Conservation (phyloP, 805 yeast species). For the Sporopachydermia lactativora region DNA sequence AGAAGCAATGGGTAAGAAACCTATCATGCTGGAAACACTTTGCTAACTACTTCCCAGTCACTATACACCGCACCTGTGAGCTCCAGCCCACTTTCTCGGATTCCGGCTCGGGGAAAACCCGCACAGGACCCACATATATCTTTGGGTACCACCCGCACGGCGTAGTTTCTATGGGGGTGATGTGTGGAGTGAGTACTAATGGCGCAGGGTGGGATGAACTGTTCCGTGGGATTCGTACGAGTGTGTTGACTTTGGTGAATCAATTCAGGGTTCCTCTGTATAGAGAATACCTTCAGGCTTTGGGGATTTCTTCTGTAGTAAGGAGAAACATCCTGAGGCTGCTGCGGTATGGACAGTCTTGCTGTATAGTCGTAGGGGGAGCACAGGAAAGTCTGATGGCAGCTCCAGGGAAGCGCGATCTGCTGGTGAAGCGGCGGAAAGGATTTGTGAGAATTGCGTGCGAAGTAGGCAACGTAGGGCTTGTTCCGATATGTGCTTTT, state of each 20-base stretch:
- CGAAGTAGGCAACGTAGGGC: conserved; percentile 55
- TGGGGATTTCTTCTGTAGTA: conserved; percentile 80
- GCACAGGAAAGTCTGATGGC: conserved; percentile 79
- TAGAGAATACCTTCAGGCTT: conserved; percentile 67
- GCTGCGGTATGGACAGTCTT: conserved; percentile 51
- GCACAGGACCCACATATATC: conserved; percentile 55
- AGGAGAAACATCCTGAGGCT: conserved; percentile 54
- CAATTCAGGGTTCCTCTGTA: conserved; percentile 79
- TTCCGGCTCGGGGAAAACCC: conserved; percentile 4
- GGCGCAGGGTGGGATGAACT: conserved; percentile 52
- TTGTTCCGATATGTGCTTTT: conserved; percentile 84
- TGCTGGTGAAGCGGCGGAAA: conserved; percentile 63
- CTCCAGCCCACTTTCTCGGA: conserved; percentile 57
- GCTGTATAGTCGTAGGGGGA: conserved; percentile 90
- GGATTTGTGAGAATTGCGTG: conserved; percentile 86
- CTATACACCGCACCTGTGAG: conserved; percentile 49
- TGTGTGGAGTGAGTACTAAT: conserved; percentile 74
- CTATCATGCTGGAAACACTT: conserved; percentile 55
- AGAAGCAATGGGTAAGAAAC: conserved; percentile 42
- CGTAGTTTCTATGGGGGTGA: conserved; percentile 80
- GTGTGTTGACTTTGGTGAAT: conserved; percentile 66
- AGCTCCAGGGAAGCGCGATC: conserved; percentile 40
- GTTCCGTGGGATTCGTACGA: conserved; percentile 76
- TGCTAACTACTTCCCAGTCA: conserved; percentile 69
- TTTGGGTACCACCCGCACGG: conserved; percentile 98